These are phyloP conservation scores for Solanum piurae DNA, from an alignment of 257 asterid genomes.

Conservation along the genomic window DNA sequence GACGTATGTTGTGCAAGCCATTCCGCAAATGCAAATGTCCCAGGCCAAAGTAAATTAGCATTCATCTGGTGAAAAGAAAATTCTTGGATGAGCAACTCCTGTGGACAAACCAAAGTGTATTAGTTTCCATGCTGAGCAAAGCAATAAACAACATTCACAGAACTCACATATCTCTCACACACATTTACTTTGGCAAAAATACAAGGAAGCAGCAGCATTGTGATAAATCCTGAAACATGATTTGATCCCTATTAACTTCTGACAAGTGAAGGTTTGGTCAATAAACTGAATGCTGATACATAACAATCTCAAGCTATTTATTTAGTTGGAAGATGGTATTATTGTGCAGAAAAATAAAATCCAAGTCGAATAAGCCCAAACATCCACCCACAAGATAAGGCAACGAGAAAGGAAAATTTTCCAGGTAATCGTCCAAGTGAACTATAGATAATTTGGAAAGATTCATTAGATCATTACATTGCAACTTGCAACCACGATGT, in stretches of 20 bases:
- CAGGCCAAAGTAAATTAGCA: slow-evolving; percentile 97
- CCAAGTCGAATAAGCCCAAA: background rate
- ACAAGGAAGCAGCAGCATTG: background rate
- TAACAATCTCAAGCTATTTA: background rate
- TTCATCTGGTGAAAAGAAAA: slow-evolving; percentile 84
- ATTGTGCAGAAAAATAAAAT: background rate
- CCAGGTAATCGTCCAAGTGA: background rate
- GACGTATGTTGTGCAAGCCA: slow-evolving; percentile 60
- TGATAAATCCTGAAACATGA: background rate
- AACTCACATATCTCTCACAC: background rate
- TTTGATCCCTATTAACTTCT: background rate
- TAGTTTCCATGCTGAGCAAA: background rate
- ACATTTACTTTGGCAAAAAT: background rate
- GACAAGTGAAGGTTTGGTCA: background rate
- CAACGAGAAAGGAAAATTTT: background rate
- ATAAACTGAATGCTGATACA: background rate
- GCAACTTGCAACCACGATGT: background rate
- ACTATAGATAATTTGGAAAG: background rate
- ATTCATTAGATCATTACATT: background rate
- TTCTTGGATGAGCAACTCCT: slow-evolving; percentile 78
- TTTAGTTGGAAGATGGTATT: background rate
- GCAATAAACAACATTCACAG: background rate
- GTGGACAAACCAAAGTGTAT: slow-evolving; percentile 10
- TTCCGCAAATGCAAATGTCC: slow-evolving; percentile 83
- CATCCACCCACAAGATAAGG: background rate